Evolutionary conservation across 2,329 filamentous ascomycete genomes (phyloP), one percentile per base, ranked within the genome.

Genomic region (Ophiostoma fasciatum): DNA sequence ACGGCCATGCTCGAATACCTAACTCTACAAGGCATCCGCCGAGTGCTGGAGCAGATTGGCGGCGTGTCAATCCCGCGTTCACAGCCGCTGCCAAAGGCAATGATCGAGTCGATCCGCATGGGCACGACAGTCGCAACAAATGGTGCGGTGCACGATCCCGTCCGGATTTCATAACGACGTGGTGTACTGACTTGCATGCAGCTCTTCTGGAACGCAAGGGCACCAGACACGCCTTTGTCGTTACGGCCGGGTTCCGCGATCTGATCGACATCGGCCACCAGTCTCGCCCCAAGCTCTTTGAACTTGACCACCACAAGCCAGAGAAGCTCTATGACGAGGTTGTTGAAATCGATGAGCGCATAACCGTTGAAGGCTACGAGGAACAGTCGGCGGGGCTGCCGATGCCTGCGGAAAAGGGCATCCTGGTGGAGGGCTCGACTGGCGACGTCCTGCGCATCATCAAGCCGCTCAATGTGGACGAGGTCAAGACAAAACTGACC

Each of bases 281-380:
- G 27, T 39, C 41, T 3, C 38, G 44, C 13, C 43, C 42, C 13
- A 39, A 42, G 18, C 36, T 45, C 10, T 42, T 45, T 27, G 41
- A 38, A 10, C 35, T 43, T 7, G 38, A 35, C 20, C 17, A 42
- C 15, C 32, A 33, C 23, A 42, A 43, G 32, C 32, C 40, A 3
- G 34, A 37, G 13, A 31, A 32, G 3, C 38, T 42, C 5, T 42
- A 45, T 22, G 41, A 46, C 14, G 34, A 38, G n/a, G 44, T 43
- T 3, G 39, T 43, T 14, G 42, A 45, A 21, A 30, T 45, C 4
- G 25, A 34, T 10, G 41, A 46, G 17, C 40, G 44, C 18, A 27
- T 46, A n/a, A 45, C 44, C 2, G 33, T 43, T 12, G 41, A 45
- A 28, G 39, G 60, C 2, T 53, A 52, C 0, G 61, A 66, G 42